Percentiles rank a stretch among this genome's conserved stretches.
These are phyloP conservation scores for Hymenotorrendiella dingleyae DNA, from an alignment of 2,329 filamentous ascomycete species.

Conservation along the genomic window DNA sequence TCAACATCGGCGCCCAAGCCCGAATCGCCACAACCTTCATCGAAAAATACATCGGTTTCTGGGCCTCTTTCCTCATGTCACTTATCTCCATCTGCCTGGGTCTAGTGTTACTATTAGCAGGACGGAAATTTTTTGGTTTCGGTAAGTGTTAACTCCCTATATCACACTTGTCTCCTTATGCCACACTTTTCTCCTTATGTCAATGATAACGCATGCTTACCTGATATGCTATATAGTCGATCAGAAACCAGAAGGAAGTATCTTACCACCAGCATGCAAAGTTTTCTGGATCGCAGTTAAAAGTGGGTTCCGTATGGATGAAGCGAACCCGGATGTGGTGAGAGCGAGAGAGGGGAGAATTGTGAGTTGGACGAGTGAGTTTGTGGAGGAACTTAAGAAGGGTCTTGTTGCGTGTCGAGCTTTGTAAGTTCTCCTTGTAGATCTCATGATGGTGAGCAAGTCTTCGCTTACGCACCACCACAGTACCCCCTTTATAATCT, in stretches of 20 bases:
- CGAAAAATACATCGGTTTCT: slow-evolving; percentile 38
- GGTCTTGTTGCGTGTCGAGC: neutral
- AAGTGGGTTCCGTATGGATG: neutral
- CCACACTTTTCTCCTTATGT: no score
- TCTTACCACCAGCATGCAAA: neutral
- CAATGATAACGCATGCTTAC: no score
- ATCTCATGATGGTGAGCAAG: no score
- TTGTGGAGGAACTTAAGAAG: neutral
- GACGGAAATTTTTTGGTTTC: no score
- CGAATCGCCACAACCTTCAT: slow-evolving; percentile 35
- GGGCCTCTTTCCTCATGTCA: slow-evolving; percentile 15
- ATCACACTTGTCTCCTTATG: no score
- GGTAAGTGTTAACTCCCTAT: no score
- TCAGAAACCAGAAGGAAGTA: neutral
- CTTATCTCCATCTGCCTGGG: no score
- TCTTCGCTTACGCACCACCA: neutral
- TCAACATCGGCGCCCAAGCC: slow-evolving; percentile 54
- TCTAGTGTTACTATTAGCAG: no score
- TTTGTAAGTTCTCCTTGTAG: neutral
- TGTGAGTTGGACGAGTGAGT: neutral
- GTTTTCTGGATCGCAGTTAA: neutral
- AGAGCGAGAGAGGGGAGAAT: neutral
- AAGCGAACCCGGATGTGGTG: neutral
- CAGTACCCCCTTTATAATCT: neutral
- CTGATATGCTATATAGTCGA: no score